Base-by-base conservation (phyloP, 345 rosid species). In the Adansonia digitata region DNA sequence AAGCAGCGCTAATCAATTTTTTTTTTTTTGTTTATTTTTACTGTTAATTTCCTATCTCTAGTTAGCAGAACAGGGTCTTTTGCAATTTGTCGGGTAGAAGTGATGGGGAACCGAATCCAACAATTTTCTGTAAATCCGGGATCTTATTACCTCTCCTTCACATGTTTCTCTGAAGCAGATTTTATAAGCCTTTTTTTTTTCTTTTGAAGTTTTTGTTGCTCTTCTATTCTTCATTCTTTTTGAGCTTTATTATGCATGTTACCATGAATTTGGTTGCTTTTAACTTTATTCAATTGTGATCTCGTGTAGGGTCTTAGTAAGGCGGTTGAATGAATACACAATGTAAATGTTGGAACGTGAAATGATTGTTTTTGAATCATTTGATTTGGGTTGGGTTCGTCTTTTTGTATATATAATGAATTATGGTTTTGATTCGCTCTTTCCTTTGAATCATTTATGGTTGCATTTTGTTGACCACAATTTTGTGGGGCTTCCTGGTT, bases 41-140 rank as follows among this genome's bases (percentile, higher is more conserved):
- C 51, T 46, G 63, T 66, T 42, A 62, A 13, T 34, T 57, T 69
- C 48, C 45, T n/a, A 3, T 39, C 17, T 43, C 62, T 48, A 15
- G 24, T 18, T 7, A 37, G 73, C 79, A 79, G 73, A 48, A 53
- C 75, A 59, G 45, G 62, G 57, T 80, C 77, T 80, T 84, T 84
- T 71, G 78, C 83, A 40, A 78, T 52, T 40, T 64, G 74, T 68
- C 68, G 48, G 69, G 51, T 76, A 65, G 51, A 78, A 78, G 77
- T 62, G 56, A 73, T 43, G 74, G 37, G 37, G 15, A 62, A 75
- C 85, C 82, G 85, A 81, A 84, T 84, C 72, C 61, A 9, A 34
- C 77, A 71, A n/a, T 62, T 6, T 66, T 81, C 64, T 77, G 85
- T 77, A 77, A 73, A 77, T 82, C 82, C 79, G 85, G 86, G 73